Evolutionary conservation across 257 asterid species (phyloP).

Genomic region (Ehretia macrophylla): DNA sequence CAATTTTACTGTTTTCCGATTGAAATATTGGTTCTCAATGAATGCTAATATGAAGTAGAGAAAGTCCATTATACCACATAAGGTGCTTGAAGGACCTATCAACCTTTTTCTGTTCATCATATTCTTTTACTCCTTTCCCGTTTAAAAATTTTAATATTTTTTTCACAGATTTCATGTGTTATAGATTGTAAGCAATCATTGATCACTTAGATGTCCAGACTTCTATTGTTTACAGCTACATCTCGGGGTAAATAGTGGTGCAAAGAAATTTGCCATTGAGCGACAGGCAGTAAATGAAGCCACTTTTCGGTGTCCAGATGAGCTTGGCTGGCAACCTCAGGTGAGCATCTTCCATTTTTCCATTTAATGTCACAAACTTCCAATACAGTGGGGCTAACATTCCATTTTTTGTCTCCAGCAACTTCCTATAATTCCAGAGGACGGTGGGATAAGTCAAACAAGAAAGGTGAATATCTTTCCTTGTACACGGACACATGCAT

Average conservation of each 20-base stretch:
- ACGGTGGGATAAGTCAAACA: constrained; percentile 39
- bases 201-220: background rate
- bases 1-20: too few relatives aligned
- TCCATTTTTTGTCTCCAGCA: constrained; percentile 30
- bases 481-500: too few relatives aligned
- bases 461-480: constrained; percentile 33
- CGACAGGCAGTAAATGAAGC: constrained; percentile 57
- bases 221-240: constrained; percentile 40
- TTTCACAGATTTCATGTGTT: too few relatives aligned
- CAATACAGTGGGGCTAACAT: constrained; percentile 1
- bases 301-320: constrained; percentile 60
- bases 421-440: constrained; percentile 40
- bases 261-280: constrained; percentile 45
- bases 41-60: too few relatives aligned
- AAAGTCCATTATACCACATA: too few relatives aligned
- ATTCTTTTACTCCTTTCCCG: too few relatives aligned
- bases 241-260: constrained; percentile 49
- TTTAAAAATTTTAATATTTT: too few relatives aligned
- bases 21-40: too few relatives aligned
- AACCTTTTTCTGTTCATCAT: background rate
- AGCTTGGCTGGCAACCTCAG: constrained; percentile 69
- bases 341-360: constrained; percentile 14
- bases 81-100: too few relatives aligned
- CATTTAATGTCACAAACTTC: background rate
- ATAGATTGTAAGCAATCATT: background rate